A percentile compares a stretch with the other conserved stretches of the same genome.
Conservation (phyloP, 78 protist genomes). For the Dictyostelium citrinum region DNA sequence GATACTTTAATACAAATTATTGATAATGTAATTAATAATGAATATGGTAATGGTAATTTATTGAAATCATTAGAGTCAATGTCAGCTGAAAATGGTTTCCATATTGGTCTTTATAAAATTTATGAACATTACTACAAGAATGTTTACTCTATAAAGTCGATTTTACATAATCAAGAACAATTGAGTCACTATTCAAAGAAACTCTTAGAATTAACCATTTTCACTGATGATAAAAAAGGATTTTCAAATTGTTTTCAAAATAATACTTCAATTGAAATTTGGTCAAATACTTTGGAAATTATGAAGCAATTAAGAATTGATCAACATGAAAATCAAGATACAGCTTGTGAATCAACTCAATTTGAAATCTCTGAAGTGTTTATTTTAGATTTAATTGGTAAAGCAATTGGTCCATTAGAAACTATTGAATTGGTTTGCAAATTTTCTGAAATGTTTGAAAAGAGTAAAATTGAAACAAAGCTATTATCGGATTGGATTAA, state of each 20-base stretch:
- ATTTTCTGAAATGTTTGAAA: conserved; percentile 28
- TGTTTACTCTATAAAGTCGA: neutral
- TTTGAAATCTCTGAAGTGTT: conserved; percentile 2
- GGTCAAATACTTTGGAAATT: conserved; percentile 8
- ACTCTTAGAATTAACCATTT: neutral
- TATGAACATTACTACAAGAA: neutral
- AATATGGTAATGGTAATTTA: neutral
- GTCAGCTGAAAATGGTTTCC: conserved; percentile 24
- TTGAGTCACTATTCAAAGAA: neutral
- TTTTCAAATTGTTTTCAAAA: conserved; percentile 10
- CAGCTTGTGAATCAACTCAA: neutral
- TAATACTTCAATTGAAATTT: neutral
- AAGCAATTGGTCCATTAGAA: conserved; percentile 59
- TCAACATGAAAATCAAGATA: neutral
- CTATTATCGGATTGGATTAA: conserved; percentile 32
- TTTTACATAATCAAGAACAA: neutral
- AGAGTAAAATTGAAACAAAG: neutral
- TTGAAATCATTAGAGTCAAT: neutral
- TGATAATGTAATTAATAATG: neutral
- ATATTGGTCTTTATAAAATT: conserved; percentile 3
- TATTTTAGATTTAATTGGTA: conserved; percentile 18
- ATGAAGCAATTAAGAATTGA: neutral
- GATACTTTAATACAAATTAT: neutral
- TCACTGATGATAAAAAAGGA: conserved; percentile 7
- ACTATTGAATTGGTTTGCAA: conserved; percentile 27